phyloP scores from a whole-genome alignment of 2,329 filamentous ascomycete genomes.

The Davidsoniella neocaledoniae region DNA sequence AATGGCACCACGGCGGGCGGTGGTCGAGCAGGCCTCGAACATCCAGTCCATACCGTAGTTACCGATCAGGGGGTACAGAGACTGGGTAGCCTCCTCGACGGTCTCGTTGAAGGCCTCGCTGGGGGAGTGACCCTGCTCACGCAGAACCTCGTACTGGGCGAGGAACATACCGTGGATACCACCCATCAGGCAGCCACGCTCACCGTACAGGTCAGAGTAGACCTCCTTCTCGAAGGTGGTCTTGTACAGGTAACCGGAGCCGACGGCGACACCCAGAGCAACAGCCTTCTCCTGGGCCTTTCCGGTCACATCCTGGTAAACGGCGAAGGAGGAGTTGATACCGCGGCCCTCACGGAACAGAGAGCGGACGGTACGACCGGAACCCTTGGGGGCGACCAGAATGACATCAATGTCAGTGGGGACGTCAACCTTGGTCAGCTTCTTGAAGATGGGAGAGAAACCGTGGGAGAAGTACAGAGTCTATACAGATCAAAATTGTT shows the following conservation, averaged over 20 bases:
- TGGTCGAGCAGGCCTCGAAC: slow-evolving; percentile 99
- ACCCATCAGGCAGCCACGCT: slow-evolving; percentile 99
- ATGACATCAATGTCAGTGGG: slow-evolving; percentile 95
- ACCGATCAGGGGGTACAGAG: slow-evolving; percentile 92
- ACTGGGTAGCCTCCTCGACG: slow-evolving; percentile 98
- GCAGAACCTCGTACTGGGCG: slow-evolving; percentile 98
- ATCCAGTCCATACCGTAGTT: slow-evolving; percentile 99
- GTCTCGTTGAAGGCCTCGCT: slow-evolving; percentile 99
- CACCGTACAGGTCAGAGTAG: slow-evolving; percentile 98
- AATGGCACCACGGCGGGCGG: slow-evolving; percentile 92
- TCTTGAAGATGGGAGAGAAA: slow-evolving; percentile 99
- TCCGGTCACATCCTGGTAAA: slow-evolving; percentile 96
- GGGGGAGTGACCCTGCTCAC: slow-evolving; percentile 93
- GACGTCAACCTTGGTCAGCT: slow-evolving; percentile 96
- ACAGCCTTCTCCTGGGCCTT: slow-evolving; percentile 97
- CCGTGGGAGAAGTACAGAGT: slow-evolving; percentile 99
- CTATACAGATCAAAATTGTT: slow-evolving; percentile 26
- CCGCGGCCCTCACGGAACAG: slow-evolving; percentile 98
- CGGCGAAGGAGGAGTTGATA: slow-evolving; percentile 98
- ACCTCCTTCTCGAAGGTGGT: slow-evolving; percentile 99
- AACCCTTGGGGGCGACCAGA: slow-evolving; percentile 97
- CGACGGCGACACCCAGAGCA: slow-evolving; percentile 90
- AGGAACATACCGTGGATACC: slow-evolving; percentile 99
- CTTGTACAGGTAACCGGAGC: slow-evolving; percentile 98
- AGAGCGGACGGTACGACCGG: slow-evolving; percentile 92